A percentile compares a stretch with the other conserved stretches of the same genome.
These are phyloP conservation scores for Mariannaea elegans DNA, from an alignment of 2,329 filamentous ascomycete species.

Conservation along the genomic window DNA sequence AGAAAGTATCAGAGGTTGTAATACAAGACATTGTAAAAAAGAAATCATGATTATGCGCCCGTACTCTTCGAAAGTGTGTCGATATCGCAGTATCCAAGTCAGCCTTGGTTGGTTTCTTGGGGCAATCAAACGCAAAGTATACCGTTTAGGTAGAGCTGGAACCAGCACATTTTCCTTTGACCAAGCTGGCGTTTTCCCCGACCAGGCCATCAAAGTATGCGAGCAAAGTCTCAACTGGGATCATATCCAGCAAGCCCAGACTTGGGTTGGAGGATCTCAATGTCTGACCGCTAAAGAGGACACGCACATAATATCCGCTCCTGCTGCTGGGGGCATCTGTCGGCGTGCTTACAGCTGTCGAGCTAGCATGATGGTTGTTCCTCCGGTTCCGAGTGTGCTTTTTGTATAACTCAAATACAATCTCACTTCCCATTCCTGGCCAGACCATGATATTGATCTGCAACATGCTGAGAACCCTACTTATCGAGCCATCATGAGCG, in stretches of 20 bases:
- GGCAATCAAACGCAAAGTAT: too few species aligned
- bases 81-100: too few species aligned
- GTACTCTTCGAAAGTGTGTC: too few species aligned
- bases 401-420: slow-evolving; percentile 77
- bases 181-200: slow-evolving; percentile 58
- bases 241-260: slow-evolving; percentile 76
- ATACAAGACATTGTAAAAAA: too few species aligned
- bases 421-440: slow-evolving; percentile 83
- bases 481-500: slow-evolving; percentile 80
- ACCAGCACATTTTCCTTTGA: slow-evolving; percentile 46
- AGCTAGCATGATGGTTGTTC: background rate
- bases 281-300: slow-evolving; percentile 75
- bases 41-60: too few species aligned
- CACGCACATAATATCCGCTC: slow-evolving; percentile 63
- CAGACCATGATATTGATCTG: slow-evolving; percentile 79
- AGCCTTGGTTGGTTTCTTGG: too few species aligned
- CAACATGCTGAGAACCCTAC: slow-evolving; percentile 71
- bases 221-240: slow-evolving; percentile 71
- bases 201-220: slow-evolving; percentile 77
- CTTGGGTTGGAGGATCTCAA: slow-evolving; percentile 73
- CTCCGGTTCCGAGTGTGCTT: slow-evolving; percentile 36
- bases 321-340: slow-evolving; percentile 9
- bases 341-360: background rate
- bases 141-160: background rate
- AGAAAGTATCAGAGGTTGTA: too few species aligned